Base-by-base conservation (phyloP, 208 protist species). In the Vickermania ingenoplastis region DNA sequence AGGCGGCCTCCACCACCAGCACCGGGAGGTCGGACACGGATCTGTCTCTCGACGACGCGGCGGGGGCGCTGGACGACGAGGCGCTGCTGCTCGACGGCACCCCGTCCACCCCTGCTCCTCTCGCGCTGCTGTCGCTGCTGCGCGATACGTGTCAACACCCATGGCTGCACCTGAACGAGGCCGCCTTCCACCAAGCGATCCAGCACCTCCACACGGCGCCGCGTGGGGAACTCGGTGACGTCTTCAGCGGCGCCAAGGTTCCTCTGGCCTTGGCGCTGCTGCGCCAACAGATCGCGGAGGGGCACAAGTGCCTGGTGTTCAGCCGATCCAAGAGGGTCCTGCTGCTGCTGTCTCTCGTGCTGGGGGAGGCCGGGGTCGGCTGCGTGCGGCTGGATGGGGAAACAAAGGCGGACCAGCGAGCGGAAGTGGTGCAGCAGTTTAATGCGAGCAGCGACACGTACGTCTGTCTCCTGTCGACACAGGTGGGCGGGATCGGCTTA, bases 401-500 rank as follows among this genome's bases (percentile, higher is more conserved):
- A 66, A 71, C 63, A 3, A 59, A 63, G 22, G 62, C 58, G 31
- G 71, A 76, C 54, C 59, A 70, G 13, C 86, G 86, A 25, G 59
- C 71, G 31, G 56, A 53, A 30, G 66, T 36, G 11, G 92, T 99
- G 2, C 65, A 86, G 1, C 23, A 48, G 1, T 99, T 97, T 75
- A 97, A 97, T 62, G 61, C 48, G n/a, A 53, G 68, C 7, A 21
- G 57, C 2, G 14, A 60, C 30, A 31, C 79, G 61, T 57, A 75
- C 77, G 77, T 98, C 81, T 95, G 98, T 68, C 57, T 99, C 0
- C 71, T 99, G 1, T 96, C 91, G 7, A 99, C 97, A 24, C 89
- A 97, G 58, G 96, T 97, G 3, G 98, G 98, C 57, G 98, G 98
- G 25, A 77, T 99, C 4, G 98, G 98, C 50, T 89, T 99, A 24